Evolutionary conservation across 2,329 filamentous ascomycete species (phyloP).

Genomic region (Remersonia thermophila): DNA sequence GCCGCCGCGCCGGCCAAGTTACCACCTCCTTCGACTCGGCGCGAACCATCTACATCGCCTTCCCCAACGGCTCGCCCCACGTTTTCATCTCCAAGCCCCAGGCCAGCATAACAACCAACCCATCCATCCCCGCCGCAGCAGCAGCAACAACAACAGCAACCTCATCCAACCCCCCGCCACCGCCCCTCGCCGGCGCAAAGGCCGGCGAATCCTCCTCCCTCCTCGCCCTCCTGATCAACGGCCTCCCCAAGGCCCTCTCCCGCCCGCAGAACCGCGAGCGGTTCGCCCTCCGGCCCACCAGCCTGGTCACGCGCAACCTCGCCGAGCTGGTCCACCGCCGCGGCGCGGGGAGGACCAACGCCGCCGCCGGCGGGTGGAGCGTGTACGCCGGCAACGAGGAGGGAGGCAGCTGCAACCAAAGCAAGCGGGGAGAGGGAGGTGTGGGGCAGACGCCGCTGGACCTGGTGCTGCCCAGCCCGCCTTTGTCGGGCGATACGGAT

Average conservation of each 20-base stretch:
- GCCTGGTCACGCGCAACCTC: slow-evolving; percentile 59
- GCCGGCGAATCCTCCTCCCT: slow-evolving; percentile 49
- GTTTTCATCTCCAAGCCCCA: slow-evolving; percentile 53
- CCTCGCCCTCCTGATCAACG: slow-evolving; percentile 59
- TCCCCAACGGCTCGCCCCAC: slow-evolving; percentile 67
- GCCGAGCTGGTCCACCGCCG: slow-evolving; percentile 55
- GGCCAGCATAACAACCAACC: slow-evolving; percentile 19
- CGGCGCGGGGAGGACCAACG: slow-evolving; percentile 57
- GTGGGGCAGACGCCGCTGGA: slow-evolving; percentile 33
- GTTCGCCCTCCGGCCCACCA: slow-evolving; percentile 56
- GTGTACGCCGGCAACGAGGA: slow-evolving; percentile 54
- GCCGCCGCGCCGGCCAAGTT: slow-evolving; percentile 22
- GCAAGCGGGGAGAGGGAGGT: slow-evolving; percentile 15
- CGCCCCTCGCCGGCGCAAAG: neutral
- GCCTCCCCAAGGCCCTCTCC: slow-evolving; percentile 72
- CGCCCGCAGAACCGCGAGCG: slow-evolving; percentile 57
- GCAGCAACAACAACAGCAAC: slow-evolving; percentile 11
- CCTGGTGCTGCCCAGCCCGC: slow-evolving; percentile 34
- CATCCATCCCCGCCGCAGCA: slow-evolving; percentile 11
- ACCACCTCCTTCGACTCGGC: slow-evolving; percentile 46
- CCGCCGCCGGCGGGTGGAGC: slow-evolving; percentile 65
- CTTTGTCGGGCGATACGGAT: slow-evolving; percentile 35
- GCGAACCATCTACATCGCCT: slow-evolving; percentile 66
- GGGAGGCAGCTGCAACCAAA: slow-evolving; percentile 18
- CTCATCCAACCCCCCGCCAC: slow-evolving; percentile 7